Base-by-base conservation (phyloP, 2,329 filamentous ascomycete species). In the Fusarium praegraminearum region DNA sequence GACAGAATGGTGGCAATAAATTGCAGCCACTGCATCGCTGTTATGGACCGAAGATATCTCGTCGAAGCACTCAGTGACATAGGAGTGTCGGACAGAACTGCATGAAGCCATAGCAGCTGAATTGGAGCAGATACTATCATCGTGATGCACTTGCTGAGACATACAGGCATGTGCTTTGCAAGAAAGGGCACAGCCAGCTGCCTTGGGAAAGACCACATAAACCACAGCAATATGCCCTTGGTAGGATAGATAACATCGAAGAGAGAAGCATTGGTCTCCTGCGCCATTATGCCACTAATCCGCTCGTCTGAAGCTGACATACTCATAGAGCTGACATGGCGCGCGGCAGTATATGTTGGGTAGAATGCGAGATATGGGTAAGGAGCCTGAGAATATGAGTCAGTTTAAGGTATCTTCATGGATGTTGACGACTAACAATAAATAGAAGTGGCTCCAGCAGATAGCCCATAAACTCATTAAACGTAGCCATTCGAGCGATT, bases 331-430 rank as follows among this genome's bases (percentile, higher is more conserved):
- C 28, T 38, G 1, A 62, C 57, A 38, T 62, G 59, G 6, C 57
- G 56, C 3, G 40, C 20, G 0, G 38, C 26, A 12, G 56, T 33
- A 2, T 24, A 18, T 1, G 30, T 7, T 7, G 59, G 57, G 11
- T 61, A 44, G 1, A 53, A 44, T 12, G 24, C n/a, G 3, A 61
- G 16, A 12, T 53, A 62, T n/a, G 26, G 44, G 26, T 62, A 62
- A 4, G 49, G 57, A 7, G 15, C 38, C 57, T 62, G 20, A 15
- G 5, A 18, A 18, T 15, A 12, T 12, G 1, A 11, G 3, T n/a
- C 15, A 16, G 13, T 62, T 4, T 7, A 4, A 6, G 5, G 4
- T 6, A 11, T 33, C 20, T 1, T 2, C 8, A 7, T 1, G 15
- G 10, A 13, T 10, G 3, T 2, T 5, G 3, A 26, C 4, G 12